Conservation (phyloP, 2,329 filamentous ascomycete species). For the Colletotrichum cuscutae region DNA sequence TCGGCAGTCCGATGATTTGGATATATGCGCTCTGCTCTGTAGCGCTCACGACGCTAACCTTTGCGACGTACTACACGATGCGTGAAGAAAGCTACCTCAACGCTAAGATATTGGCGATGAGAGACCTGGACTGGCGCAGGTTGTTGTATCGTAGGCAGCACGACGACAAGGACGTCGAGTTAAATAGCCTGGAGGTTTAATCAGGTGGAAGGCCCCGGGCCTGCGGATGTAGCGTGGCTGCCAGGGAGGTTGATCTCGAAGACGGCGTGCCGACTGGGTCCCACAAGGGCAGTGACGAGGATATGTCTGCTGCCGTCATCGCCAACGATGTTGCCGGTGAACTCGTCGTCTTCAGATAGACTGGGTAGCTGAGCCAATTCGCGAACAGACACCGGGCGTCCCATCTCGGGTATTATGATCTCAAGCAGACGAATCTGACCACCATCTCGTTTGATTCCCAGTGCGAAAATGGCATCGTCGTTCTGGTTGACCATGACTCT, state of each 20-base stretch:
- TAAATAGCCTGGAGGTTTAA: background rate
- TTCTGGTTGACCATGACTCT: background rate
- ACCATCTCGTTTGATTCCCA: background rate
- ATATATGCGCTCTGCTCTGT: background rate
- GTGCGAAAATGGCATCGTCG: background rate
- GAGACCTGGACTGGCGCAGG: background rate
- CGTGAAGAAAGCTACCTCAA: background rate
- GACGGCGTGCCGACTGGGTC: background rate
- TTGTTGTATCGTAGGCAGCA: background rate
- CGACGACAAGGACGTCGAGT: background rate
- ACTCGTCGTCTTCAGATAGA: background rate
- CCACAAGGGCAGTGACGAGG: background rate
- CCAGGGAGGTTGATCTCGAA: background rate
- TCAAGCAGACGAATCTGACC: background rate
- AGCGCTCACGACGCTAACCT: background rate
- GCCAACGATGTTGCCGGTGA: background rate
- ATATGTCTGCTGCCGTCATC: background rate
- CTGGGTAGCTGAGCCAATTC: background rate
- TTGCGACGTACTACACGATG: background rate
- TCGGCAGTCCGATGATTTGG: background rate
- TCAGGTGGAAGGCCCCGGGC: background rate
- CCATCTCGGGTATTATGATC: background rate
- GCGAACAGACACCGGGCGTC: background rate
- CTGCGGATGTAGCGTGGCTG: background rate
- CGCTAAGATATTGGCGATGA: background rate